Conservation (phyloP, 106 monocot species). For the Alisma plantagoaquatica region DNA sequence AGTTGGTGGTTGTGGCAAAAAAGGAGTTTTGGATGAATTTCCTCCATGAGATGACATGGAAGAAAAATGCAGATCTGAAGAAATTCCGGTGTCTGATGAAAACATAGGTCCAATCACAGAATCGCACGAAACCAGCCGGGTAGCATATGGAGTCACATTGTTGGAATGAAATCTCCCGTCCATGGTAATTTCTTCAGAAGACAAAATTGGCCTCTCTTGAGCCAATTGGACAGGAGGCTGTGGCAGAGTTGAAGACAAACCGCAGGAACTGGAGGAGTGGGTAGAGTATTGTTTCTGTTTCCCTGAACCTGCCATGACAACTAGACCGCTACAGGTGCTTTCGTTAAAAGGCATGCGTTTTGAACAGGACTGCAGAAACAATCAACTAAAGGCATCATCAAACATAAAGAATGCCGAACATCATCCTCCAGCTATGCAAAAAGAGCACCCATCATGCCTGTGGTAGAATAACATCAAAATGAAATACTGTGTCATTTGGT, state of each 20-base stretch:
- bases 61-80: constrained; percentile 41
- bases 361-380: too few relatives aligned
- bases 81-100: constrained; percentile 35
- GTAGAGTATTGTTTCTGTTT: too few relatives aligned
- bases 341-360: too few relatives aligned
- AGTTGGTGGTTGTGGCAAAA: constrained; percentile 5
- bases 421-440: too few relatives aligned
- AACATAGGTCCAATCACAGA: constrained; percentile 31
- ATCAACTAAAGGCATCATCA: too few relatives aligned
- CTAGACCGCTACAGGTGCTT: too few relatives aligned
- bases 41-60: constrained; percentile 16
- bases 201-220: constrained; percentile 26
- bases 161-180: constrained; percentile 31
- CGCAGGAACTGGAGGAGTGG: constrained; percentile 2
- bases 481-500: too few relatives aligned
- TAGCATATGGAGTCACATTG: constrained; percentile 11
- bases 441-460: too few relatives aligned
- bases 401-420: too few relatives aligned
- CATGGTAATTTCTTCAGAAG: constrained; percentile 37
- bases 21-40: neutral
- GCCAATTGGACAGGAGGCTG: constrained; percentile 19
- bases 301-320: too few relatives aligned
- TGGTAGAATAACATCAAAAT: too few relatives aligned
- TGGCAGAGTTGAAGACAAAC: constrained; percentile 39
- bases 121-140: constrained; percentile 32